These are phyloP conservation scores for Aspergillus heteromorphus DNA, from an alignment of 495 filamentous ascomycete genomes.

Conservation along the genomic window DNA sequence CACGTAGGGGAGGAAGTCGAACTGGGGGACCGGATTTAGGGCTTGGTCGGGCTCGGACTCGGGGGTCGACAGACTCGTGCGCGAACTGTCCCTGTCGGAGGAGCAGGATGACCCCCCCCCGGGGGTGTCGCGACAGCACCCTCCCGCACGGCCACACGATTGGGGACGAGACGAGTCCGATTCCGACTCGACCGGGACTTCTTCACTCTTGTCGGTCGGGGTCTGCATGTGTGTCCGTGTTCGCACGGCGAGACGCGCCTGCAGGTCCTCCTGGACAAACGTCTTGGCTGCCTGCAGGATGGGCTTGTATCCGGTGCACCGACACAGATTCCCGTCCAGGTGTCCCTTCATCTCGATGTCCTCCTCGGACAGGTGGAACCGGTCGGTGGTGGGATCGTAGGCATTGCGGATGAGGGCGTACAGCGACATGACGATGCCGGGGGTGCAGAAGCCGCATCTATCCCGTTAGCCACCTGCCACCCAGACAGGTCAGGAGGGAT, in stretches of 20 bases:
- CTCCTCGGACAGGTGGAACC: conserved; percentile 53
- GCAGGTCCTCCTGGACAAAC: conserved; percentile 43
- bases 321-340: conserved; percentile 95
- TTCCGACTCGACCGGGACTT: background rate
- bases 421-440: conserved; percentile 93
- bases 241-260: conserved; percentile 42
- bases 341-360: conserved; percentile 62
- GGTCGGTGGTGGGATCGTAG: background rate
- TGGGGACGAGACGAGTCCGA: conserved; percentile 26
- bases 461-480: conserved; percentile 53
- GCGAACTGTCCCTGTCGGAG: background rate
- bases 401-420: conserved; percentile 57
- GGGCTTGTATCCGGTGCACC: conserved; percentile 94
- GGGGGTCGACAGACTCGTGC: background rate
- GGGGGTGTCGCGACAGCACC: conserved; percentile 62
- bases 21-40: conserved; percentile 3
- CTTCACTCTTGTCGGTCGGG: too few species aligned
- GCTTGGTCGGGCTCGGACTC: background rate
- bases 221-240: conserved; percentile 30
- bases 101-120: background rate
- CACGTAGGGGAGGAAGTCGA: conserved; percentile 83
- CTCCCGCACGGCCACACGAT: conserved; percentile 25
- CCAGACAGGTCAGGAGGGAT: background rate
- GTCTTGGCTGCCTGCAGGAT: conserved; percentile 88
- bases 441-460: conserved; percentile 86